A percentile compares a stretch with the other conserved stretches of the same genome.
These are phyloP conservation scores for Camelina sativa DNA, from an alignment of 345 rosid species.

Conservation along the genomic window DNA sequence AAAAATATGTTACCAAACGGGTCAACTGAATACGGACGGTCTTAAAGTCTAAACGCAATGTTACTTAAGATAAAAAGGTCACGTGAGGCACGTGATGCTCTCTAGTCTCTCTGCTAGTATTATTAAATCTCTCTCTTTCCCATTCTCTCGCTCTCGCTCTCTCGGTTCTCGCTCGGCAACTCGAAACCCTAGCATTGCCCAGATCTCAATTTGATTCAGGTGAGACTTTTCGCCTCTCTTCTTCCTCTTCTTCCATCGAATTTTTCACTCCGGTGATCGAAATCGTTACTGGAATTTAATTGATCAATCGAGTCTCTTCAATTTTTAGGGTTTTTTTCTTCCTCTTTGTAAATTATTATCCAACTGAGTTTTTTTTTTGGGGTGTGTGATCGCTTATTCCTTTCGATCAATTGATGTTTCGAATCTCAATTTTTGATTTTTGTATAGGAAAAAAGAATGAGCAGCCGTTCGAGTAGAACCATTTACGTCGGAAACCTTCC, in stretches of 20 bases:
- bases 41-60: background rate
- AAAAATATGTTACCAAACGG: background rate
- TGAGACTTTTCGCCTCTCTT: slow-evolving; percentile 23
- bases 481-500: slow-evolving; percentile 98
- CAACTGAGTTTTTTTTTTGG: background rate
- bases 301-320: slow-evolving; percentile 12
- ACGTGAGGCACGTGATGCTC: slow-evolving; percentile 35
- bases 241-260: slow-evolving; percentile 3
- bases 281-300: slow-evolving; percentile 7
- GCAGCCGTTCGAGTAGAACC: slow-evolving; percentile 88
- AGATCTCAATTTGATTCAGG: slow-evolving; percentile 37
- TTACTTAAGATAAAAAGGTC: slow-evolving; percentile 13
- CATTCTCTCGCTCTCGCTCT: too few relatives aligned
- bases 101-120: background rate
- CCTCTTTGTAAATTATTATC: background rate
- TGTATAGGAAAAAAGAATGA: slow-evolving; percentile 50
- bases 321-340: background rate
- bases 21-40: background rate
- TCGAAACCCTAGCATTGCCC: background rate
- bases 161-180: too few relatives aligned
- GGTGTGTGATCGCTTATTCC: background rate
- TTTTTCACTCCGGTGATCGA: slow-evolving; percentile 8
- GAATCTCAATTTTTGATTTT: slow-evolving; percentile 12
- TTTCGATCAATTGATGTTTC: background rate
- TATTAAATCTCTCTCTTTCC: background rate